A percentile compares a stretch with the other conserved stretches of the same genome.
Evolutionary conservation across 352 stramenopile genomes (phyloP).

Genomic region (Phytophthora litchii): DNA sequence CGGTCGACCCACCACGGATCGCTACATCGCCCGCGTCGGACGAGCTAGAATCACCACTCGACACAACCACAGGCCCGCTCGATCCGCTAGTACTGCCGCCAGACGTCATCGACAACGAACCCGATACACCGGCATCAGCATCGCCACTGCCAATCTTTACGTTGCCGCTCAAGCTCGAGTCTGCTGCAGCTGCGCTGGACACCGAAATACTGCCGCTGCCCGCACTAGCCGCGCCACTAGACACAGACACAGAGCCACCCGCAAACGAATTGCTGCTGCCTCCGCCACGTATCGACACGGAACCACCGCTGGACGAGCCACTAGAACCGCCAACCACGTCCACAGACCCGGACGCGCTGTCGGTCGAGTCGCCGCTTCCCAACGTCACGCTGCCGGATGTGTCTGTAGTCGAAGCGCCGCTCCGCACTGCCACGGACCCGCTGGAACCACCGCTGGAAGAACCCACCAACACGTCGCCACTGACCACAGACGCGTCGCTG

Average conservation of each 20-base stretch:
- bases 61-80: slow-evolving; percentile 16
- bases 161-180: slow-evolving; percentile 6
- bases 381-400: slow-evolving; percentile 9
- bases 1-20: slow-evolving; percentile 12
- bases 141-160: slow-evolving; percentile 6
- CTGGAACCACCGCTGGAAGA: slow-evolving; percentile 10
- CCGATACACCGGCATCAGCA: slow-evolving; percentile 1
- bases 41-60: slow-evolving; percentile 17
- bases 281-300: slow-evolving; percentile 5
- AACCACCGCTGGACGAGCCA: slow-evolving; percentile 3
- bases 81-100: slow-evolving; percentile 9
- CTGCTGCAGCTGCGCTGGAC: slow-evolving; percentile 1
- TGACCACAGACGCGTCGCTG: slow-evolving; percentile 13
- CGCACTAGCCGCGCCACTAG: slow-evolving; percentile 14
- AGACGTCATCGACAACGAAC: slow-evolving; percentile 16
- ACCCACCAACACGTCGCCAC: slow-evolving; percentile 13
- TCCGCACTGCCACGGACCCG: slow-evolving; percentile 4
- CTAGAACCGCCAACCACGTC: slow-evolving; percentile 7
- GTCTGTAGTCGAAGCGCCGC: slow-evolving; percentile 1
- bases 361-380: slow-evolving; percentile 1
- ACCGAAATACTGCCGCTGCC: slow-evolving; percentile 9
- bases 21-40: slow-evolving; percentile 19
- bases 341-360: slow-evolving; percentile 8
- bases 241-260: slow-evolving; percentile 13
- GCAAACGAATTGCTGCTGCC: slow-evolving; percentile 1